A percentile compares a stretch with the other conserved stretches of the same genome.
These are phyloP conservation scores for Canavalia ensiformis DNA, from an alignment of 306 rosid genomes.

Conservation along the genomic window DNA sequence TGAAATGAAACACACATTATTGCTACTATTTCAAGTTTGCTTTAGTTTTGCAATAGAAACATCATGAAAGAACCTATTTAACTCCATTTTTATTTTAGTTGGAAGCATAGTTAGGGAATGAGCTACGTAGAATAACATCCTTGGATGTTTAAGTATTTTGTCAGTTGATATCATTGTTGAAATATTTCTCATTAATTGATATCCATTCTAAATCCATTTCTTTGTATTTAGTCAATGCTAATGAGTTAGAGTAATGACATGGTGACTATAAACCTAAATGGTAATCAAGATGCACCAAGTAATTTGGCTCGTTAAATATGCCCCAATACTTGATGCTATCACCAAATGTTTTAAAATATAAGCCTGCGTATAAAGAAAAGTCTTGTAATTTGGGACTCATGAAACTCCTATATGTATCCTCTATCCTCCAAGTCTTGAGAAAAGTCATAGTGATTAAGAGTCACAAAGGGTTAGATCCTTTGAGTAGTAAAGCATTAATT, in stretches of 20 bases:
- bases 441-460: slow-evolving; percentile 71
- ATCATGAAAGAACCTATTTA: too few species aligned
- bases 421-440: slow-evolving; percentile 83
- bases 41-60: too few species aligned
- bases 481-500: slow-evolving; percentile 58
- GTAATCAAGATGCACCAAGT: slow-evolving; percentile 55
- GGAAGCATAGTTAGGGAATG: too few species aligned
- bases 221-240: slow-evolving; percentile 55
- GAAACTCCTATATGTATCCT: slow-evolving; percentile 77
- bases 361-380: slow-evolving; percentile 68
- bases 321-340: slow-evolving; percentile 77
- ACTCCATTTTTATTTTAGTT: too few species aligned
- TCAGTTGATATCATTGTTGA: too few species aligned
- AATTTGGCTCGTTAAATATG: slow-evolving; percentile 77
- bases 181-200: too few species aligned
- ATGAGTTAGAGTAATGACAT: slow-evolving; percentile 59
- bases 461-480: slow-evolving; percentile 80
- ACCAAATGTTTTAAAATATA: slow-evolving; percentile 72
- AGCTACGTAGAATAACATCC: too few species aligned
- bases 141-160: too few species aligned
- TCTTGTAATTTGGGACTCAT: slow-evolving; percentile 69
- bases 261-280: slow-evolving; percentile 67
- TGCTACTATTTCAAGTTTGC: too few species aligned
- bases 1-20: too few species aligned
- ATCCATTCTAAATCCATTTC: slow-evolving; percentile 61